Conservation (phyloP, 768 basidiomycete species). For the Agaricus sinodeliciosus region DNA sequence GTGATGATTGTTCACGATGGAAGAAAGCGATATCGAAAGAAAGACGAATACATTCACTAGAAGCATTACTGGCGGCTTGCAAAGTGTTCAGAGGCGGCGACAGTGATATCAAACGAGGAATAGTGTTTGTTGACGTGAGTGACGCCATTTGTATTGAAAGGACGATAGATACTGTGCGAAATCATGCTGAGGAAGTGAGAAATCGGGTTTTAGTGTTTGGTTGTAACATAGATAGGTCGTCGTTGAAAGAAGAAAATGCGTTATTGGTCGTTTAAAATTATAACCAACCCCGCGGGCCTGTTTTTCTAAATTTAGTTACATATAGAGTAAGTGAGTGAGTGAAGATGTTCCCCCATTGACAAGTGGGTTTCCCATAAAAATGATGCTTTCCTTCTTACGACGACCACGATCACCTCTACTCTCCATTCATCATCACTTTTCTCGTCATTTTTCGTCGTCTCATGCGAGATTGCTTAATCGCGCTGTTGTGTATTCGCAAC, state of each 20-base stretch:
- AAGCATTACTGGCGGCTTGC: constrained; percentile 41
- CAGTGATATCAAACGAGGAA: constrained; percentile 20
- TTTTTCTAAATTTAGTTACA: no score
- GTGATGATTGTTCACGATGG: constrained; percentile 22
- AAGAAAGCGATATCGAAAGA: constrained; percentile 24
- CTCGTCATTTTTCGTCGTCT: constrained; percentile 23
- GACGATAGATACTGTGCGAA: not conserved
- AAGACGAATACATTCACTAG: constrained; percentile 33
- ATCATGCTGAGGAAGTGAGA: constrained; percentile 9
- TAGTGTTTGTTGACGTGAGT: constrained; percentile 31
- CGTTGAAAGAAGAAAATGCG: not conserved
- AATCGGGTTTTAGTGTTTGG: constrained; percentile 10
- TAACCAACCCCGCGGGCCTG: no score
- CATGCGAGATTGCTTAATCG: constrained; percentile 32
- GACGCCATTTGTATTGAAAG: not conserved
- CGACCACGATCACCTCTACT: constrained; percentile 6
- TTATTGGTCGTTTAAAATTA: constrained; percentile 2
- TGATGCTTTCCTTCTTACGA: constrained; percentile 5
- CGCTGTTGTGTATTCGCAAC: constrained; percentile 56
- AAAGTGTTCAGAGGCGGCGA: constrained; percentile 27
- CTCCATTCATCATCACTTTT: not conserved
- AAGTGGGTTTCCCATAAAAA: no score
- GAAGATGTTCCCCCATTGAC: no score
- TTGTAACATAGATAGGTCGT: constrained; percentile 6
- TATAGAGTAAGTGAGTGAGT: no score